phyloP scores from a whole-genome alignment of 768 basidiomycete species.

The Glaciozyma antarctica region DNA sequence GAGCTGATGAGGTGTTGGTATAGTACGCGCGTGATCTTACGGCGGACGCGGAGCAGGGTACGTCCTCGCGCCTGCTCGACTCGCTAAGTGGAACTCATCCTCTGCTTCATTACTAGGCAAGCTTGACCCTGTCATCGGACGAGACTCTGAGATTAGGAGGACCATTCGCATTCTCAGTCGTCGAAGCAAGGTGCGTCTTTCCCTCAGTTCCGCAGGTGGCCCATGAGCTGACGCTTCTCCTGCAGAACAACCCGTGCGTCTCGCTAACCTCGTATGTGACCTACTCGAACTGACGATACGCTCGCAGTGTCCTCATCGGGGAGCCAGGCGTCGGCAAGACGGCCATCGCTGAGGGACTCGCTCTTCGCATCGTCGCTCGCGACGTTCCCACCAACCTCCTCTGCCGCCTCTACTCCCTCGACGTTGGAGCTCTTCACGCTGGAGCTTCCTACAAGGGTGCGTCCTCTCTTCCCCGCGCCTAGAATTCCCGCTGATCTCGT shows the following conservation, averaged over 20 bases:
- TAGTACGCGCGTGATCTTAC: conserved; percentile 49
- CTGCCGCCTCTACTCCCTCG: conserved; percentile 69
- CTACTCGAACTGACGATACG: too few species aligned
- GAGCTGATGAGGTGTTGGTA: background rate
- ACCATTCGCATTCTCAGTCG: conserved; percentile 35
- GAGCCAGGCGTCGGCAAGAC: conserved; percentile 94
- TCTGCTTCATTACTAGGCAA: conserved; percentile 35
- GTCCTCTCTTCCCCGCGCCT: background rate
- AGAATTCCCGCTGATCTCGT: background rate
- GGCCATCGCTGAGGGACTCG: conserved; percentile 86
- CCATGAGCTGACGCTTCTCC: background rate
- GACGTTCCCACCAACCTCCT: conserved; percentile 73
- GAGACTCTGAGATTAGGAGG: conserved; percentile 35
- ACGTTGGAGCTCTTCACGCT: conserved; percentile 76
- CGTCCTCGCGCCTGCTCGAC: background rate
- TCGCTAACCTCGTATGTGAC: too few species aligned
- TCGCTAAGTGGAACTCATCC: too few species aligned
- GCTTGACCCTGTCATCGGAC: conserved; percentile 43
- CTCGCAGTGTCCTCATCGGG: conserved; percentile 64
- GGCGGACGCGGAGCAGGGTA: conserved; percentile 38
- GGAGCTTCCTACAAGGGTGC: background rate
- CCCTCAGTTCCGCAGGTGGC: background rate
- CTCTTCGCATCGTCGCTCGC: conserved; percentile 86
- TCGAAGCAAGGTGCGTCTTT: conserved; percentile 55
- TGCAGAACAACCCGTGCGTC: conserved; percentile 56